Evolutionary conservation across 2,329 filamentous ascomycete species (phyloP).

Genomic region (Epichloe typhina): DNA sequence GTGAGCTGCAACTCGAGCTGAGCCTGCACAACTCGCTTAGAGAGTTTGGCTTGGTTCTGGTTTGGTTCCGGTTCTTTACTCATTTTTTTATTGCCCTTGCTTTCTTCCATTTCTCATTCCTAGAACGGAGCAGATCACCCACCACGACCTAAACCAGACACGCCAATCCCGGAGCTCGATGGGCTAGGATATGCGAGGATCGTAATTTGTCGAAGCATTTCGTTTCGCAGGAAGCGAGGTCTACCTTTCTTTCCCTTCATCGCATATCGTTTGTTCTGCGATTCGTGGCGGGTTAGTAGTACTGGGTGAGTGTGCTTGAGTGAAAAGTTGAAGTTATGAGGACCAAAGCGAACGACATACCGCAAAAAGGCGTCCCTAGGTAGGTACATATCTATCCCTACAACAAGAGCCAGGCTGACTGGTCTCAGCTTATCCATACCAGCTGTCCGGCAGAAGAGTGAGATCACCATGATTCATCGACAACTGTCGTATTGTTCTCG

Average conservation of each 20-base stretch:
- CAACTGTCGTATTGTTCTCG: not conserved
- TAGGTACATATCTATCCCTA: not conserved
- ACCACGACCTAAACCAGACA: not conserved
- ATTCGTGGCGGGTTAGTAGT: not conserved
- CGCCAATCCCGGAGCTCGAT: not conserved
- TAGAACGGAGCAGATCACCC: not conserved
- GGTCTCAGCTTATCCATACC: not conserved
- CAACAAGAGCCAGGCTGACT: not conserved
- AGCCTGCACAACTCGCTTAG: not conserved
- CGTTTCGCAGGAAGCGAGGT: too few relatives aligned
- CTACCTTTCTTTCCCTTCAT: too few relatives aligned
- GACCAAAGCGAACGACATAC: not conserved
- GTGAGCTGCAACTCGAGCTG: not conserved
- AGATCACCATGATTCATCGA: not conserved
- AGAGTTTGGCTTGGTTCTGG: too few relatives aligned
- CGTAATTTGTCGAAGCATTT: not conserved
- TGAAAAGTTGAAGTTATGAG: not conserved
- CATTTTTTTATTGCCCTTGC: not conserved
- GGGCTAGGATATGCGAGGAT: not conserved
- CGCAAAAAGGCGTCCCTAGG: not conserved
- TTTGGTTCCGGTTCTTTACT: not conserved
- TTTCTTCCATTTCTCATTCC: not conserved
- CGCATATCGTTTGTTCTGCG: not conserved
- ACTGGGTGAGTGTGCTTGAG: not conserved
- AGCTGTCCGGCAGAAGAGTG: not conserved